Conservation (phyloP, 768 basidiomycete species). For the Lactarius evosmus region DNA sequence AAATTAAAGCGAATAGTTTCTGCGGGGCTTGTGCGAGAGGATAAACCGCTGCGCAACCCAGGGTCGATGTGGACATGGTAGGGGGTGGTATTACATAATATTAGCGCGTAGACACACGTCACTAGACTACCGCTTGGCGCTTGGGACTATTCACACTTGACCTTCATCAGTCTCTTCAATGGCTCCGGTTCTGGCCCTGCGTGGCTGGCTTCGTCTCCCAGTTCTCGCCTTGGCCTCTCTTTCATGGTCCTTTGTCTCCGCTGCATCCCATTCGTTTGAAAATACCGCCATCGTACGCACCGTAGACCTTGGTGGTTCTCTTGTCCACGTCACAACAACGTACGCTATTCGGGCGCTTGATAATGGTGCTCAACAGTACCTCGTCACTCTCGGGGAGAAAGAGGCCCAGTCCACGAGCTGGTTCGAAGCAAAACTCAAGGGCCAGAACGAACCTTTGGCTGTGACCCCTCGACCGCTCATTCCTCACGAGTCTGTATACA, state of each 20-base stretch:
- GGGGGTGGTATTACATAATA: conserved; percentile 30
- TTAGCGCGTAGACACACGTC: conserved; percentile 10
- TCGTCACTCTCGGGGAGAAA: conserved; percentile 58
- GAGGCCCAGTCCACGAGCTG: conserved; percentile 70
- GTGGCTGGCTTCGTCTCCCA: conserved; percentile 44
- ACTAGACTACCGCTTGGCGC: too few relatives aligned
- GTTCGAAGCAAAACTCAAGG: conserved; percentile 80
- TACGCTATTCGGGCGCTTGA: conserved; percentile 77
- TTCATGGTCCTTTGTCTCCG: conserved; percentile 40
- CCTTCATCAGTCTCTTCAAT: conserved; percentile 17
- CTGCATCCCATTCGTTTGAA: conserved; percentile 61
- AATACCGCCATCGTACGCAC: conserved; percentile 87
- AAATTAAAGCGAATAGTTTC: conserved; percentile 77
- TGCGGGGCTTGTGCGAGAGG: conserved; percentile 74
- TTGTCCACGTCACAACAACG: conserved; percentile 85
- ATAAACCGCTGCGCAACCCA: conserved; percentile 73
- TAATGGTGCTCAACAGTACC: conserved; percentile 58
- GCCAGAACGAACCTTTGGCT: conserved; percentile 51
- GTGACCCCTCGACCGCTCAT: conserved; percentile 49
- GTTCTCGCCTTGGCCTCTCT: conserved; percentile 45
- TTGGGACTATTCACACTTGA: neutral
- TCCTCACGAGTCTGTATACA: conserved; percentile 48
- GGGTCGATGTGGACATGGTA: conserved; percentile 79
- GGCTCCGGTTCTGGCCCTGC: conserved; percentile 46
- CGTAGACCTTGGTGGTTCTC: conserved; percentile 84